Evolutionary conservation across 345 rosid species (phyloP).

Genomic region (Firmiana major): DNA sequence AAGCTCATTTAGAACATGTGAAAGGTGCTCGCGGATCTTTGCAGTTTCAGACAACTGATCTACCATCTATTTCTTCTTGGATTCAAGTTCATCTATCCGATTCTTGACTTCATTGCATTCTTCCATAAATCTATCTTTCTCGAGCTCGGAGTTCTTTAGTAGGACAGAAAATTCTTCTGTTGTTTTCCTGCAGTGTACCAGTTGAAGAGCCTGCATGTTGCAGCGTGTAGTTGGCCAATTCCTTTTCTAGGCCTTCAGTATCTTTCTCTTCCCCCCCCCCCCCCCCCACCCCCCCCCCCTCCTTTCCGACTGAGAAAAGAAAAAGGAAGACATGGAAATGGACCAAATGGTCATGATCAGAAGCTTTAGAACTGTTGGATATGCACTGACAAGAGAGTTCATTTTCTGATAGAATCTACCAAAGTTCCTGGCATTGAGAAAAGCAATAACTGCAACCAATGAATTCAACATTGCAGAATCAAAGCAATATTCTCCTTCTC

Average conservation of each 20-base stretch:
- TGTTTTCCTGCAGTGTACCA: conserved; percentile 32
- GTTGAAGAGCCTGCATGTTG: conserved; percentile 34
- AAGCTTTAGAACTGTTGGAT: not conserved
- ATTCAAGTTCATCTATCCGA: conserved; percentile 31
- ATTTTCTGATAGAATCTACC: not conserved
- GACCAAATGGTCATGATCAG: not conserved
- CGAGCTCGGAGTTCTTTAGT: conserved; percentile 33
- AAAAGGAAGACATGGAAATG: not conserved
- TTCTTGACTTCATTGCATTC: conserved; percentile 25
- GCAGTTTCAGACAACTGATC: conserved; percentile 26
- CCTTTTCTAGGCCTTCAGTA: conserved; percentile 30
- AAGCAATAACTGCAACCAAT: not conserved
- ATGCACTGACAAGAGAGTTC: not conserved
- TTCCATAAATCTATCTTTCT: conserved; percentile 26
- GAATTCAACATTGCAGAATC: not conserved
- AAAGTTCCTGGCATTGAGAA: not conserved
- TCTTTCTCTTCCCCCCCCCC: conserved; percentile 31
- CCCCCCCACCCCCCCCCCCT: too few species aligned
- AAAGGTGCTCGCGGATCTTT: conserved; percentile 18
- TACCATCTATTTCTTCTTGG: conserved; percentile 28
- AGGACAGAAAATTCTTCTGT: conserved; percentile 33
- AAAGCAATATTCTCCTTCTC: not conserved
- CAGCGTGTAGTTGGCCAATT: conserved; percentile 42
- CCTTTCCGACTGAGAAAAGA: conserved; percentile 17
- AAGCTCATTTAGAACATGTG: conserved; percentile 32